These are phyloP conservation scores for Aspergillus homomorphus DNA, from an alignment of 495 filamentous ascomycete species.

Conservation along the genomic window DNA sequence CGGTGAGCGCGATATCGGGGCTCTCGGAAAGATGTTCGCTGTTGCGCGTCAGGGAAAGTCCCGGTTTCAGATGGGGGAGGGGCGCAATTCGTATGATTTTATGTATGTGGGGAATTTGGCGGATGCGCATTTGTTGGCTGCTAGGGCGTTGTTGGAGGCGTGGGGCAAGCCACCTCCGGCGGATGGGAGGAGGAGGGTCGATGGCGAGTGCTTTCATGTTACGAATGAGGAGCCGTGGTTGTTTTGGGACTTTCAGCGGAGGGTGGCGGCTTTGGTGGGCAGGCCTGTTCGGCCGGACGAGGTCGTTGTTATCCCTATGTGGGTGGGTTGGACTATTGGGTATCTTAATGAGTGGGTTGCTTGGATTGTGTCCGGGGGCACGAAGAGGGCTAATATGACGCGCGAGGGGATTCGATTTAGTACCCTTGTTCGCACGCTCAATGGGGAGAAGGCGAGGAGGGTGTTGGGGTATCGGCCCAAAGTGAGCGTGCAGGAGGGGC, in stretches of 20 bases:
- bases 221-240: conserved; percentile 11
- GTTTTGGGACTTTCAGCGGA: conserved; percentile 16
- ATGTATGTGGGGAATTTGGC: conserved; percentile 12
- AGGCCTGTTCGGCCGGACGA: conserved; percentile 4
- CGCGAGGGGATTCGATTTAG: conserved; percentile 14
- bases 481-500: conserved; percentile 9
- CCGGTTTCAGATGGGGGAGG: conserved; percentile 11
- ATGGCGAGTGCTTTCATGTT: conserved; percentile 13
- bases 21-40: conserved; percentile 13
- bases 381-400: conserved; percentile 6
- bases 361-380: conserved; percentile 3
- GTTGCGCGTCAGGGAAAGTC: conserved; percentile 4
- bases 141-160: conserved; percentile 1
- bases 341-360: conserved; percentile 12
- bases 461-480: conserved; percentile 11
- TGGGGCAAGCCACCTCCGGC: background rate
- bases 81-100: conserved; percentile 12
- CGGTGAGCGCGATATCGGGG: conserved; percentile 7
- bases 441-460: conserved; percentile 4
- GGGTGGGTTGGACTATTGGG: conserved; percentile 12
- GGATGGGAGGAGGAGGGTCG: background rate
- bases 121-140: conserved; percentile 9
- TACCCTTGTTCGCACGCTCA: conserved; percentile 6
- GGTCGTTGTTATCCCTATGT: conserved; percentile 12
- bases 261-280: background rate